phyloP scores from a whole-genome alignment of 2,329 filamentous ascomycete genomes.

The Phialophora macrospora region DNA sequence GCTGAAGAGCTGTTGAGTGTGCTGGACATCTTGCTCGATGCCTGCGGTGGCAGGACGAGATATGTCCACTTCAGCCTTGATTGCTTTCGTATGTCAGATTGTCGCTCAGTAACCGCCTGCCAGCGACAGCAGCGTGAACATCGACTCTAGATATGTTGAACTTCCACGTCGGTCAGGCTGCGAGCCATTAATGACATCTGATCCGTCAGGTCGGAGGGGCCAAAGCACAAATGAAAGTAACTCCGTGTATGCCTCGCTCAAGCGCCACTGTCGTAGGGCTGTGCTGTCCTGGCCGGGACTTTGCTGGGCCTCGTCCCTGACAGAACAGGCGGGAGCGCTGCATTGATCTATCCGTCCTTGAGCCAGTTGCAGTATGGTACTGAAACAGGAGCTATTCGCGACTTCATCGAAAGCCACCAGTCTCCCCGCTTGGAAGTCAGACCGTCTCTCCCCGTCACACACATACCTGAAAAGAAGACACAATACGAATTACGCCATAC shows the following conservation, averaged over 20 bases:
- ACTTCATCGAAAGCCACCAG: neutral
- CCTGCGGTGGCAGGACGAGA: neutral
- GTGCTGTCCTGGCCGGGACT: neutral
- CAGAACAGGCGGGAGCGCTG: conserved; percentile 1
- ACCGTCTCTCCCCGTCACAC: neutral
- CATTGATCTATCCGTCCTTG: neutral
- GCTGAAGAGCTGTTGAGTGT: neutral
- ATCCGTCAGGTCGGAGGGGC: neutral
- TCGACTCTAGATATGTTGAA: conserved; percentile 5
- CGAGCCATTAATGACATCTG: neutral
- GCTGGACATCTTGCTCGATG: conserved; percentile 15
- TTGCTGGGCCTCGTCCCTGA: neutral
- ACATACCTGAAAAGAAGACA: neutral
- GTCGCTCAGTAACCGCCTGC: neutral
- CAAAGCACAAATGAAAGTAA: conserved; percentile 6
- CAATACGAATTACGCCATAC: too few relatives aligned
- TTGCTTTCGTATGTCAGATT: neutral
- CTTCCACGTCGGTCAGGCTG: conserved; percentile 4
- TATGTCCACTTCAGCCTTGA: neutral
- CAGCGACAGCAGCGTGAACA: neutral
- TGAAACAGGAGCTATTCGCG: neutral
- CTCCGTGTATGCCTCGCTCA: conserved; percentile 8
- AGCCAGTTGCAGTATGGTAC: neutral
- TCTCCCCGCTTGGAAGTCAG: neutral
- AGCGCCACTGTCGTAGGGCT: neutral